These are phyloP conservation scores for Ogataea paradorogensis DNA, from an alignment of 805 yeast genomes.

Conservation along the genomic window DNA sequence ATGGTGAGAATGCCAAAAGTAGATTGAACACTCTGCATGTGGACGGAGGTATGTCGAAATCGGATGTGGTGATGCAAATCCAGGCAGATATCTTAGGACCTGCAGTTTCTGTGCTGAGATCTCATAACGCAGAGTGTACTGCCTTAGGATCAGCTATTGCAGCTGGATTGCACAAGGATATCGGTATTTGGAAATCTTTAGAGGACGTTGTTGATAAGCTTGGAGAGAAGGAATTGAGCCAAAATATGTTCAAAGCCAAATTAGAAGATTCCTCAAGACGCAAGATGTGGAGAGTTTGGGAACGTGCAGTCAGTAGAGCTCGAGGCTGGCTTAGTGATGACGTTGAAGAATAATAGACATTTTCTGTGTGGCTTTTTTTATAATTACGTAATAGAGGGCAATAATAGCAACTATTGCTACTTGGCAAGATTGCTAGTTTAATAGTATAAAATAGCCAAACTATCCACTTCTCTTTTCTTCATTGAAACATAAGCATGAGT, in stretches of 20 bases:
- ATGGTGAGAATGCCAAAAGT: slow-evolving; percentile 38
- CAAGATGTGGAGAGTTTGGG: slow-evolving; percentile 73
- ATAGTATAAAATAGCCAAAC: slow-evolving; percentile 1
- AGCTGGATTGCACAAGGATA: slow-evolving; percentile 69
- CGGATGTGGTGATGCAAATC: slow-evolving; percentile 88
- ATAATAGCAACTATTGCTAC: slow-evolving; percentile 7
- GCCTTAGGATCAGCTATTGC: slow-evolving; percentile 97
- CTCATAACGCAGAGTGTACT: slow-evolving; percentile 84
- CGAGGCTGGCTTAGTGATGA: slow-evolving; percentile 64
- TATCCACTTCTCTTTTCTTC: slow-evolving; percentile 1
- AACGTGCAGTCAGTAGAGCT: slow-evolving; percentile 76
- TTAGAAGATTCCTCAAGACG: slow-evolving; percentile 59
- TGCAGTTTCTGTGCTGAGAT: slow-evolving; percentile 74
- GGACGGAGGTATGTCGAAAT: slow-evolving; percentile 94
- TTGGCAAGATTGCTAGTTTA: slow-evolving; percentile 6
- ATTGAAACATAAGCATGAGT: slow-evolving; percentile 21
- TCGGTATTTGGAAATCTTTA: slow-evolving; percentile 71
- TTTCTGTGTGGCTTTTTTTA: not conserved
- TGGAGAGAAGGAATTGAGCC: slow-evolving; percentile 28
- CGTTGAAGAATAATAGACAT: slow-evolving; percentile 3
- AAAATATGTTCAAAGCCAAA: slow-evolving; percentile 27
- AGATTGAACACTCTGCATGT: slow-evolving; percentile 53
- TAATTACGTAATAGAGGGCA: no score
- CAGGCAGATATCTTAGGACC: slow-evolving; percentile 92
- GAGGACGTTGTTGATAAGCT: slow-evolving; percentile 57